Evolutionary conservation across 495 filamentous ascomycete species (phyloP).

Genomic region (Aspergillus olivimuriae): DNA sequence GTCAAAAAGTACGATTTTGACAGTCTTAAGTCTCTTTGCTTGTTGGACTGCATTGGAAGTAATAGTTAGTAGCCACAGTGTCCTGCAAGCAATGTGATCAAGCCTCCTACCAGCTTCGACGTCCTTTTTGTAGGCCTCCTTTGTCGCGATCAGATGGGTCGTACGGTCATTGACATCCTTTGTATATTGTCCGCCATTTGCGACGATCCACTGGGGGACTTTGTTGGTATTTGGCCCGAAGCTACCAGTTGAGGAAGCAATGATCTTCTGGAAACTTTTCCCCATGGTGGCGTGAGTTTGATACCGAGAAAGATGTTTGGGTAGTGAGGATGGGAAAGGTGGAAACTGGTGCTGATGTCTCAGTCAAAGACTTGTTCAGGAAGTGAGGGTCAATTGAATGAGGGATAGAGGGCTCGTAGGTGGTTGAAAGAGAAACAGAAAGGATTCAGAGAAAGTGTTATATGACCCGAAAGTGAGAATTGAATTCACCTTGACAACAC

Average conservation of each 20-base stretch:
- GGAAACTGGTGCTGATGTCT: too few species aligned
- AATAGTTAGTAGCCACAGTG: background rate
- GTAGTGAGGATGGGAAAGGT: conserved; percentile 8
- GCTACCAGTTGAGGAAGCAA: conserved; percentile 29
- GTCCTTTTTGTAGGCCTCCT: conserved; percentile 44
- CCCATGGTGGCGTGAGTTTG: conserved; percentile 18
- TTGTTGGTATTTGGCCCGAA: conserved; percentile 35
- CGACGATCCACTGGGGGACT: conserved; percentile 48
- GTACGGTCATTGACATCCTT: conserved; percentile 32
- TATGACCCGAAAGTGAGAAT: conserved; percentile 1
- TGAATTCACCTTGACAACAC: background rate
- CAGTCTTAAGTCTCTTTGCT: conserved; percentile 27
- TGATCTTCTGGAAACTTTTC: conserved; percentile 25
- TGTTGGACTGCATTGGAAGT: conserved; percentile 28
- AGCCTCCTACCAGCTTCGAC: conserved; percentile 36
- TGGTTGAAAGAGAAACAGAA: background rate
- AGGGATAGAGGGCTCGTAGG: too few species aligned
- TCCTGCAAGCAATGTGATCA: background rate
- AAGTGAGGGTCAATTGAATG: too few species aligned
- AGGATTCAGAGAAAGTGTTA: too few species aligned
- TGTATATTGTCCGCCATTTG: conserved; percentile 44
- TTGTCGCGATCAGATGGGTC: conserved; percentile 55
- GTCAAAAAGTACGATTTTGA: conserved; percentile 54
- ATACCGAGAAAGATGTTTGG: background rate
- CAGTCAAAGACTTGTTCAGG: too few species aligned